Evolutionary conservation across 441 rosid genomes (phyloP).

Genomic region (Kokia cookei): DNA sequence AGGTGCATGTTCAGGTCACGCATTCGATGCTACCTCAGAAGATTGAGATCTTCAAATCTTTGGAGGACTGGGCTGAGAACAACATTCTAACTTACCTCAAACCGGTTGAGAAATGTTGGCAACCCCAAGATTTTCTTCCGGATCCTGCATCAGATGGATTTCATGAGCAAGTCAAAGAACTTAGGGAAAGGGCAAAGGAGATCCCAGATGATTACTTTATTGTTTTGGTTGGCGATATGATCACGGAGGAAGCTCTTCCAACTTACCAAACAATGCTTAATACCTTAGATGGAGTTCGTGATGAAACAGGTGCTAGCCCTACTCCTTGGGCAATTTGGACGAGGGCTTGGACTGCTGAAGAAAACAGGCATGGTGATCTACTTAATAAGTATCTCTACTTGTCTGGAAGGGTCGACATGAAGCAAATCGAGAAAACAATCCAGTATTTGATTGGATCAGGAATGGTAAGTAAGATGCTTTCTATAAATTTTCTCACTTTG

Average conservation of each 20-base stretch:
- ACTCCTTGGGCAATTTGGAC: constrained; percentile 93
- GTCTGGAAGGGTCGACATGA: constrained; percentile 91
- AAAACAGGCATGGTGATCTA: constrained; percentile 91
- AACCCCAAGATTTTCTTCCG: constrained; percentile 86
- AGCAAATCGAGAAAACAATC: constrained; percentile 86
- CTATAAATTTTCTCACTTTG: neutral
- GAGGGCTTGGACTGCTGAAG: constrained; percentile 97
- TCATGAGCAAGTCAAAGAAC: constrained; percentile 72
- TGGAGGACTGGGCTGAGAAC: constrained; percentile 82
- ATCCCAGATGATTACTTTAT: constrained; percentile 90
- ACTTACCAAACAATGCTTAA: constrained; percentile 89
- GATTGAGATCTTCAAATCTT: constrained; percentile 79
- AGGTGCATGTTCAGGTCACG: constrained; percentile 70
- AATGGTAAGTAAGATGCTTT: constrained; percentile 79
- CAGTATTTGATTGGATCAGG: constrained; percentile 95
- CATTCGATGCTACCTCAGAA: constrained; percentile 87
- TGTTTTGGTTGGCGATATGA: constrained; percentile 92
- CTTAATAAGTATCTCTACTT: constrained; percentile 83
- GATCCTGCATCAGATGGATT: constrained; percentile 82
- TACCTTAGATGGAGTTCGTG: constrained; percentile 80
- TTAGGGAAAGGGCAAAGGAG: constrained; percentile 72
- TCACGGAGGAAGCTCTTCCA: constrained; percentile 96
- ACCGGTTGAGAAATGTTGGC: constrained; percentile 94
- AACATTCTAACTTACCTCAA: constrained; percentile 67
- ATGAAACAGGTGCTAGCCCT: constrained; percentile 90